A percentile compares a stretch with the other conserved stretches of the same genome.
Evolutionary conservation across 2,329 filamentous ascomycete genomes (phyloP).

Genomic region (Calonectria fujianensis): DNA sequence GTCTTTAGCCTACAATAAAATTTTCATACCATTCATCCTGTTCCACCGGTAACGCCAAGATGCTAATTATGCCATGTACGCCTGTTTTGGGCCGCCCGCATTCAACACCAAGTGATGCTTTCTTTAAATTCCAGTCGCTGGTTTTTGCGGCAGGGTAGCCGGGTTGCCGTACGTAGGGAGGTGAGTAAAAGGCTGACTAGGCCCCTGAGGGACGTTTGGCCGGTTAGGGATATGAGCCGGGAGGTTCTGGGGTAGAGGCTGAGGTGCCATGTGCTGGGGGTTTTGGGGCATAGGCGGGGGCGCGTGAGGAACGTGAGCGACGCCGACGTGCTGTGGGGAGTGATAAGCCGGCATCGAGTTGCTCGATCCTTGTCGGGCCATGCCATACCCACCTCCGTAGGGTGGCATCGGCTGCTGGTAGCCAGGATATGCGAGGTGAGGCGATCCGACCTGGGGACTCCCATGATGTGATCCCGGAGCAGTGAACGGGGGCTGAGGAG

Average conservation of each 20-base stretch:
- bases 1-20: slow-evolving; percentile 54
- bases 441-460: slow-evolving; percentile 72
- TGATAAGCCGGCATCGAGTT: slow-evolving; percentile 73
- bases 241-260: slow-evolving; percentile 66
- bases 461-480: slow-evolving; percentile 70
- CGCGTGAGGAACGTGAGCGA: slow-evolving; percentile 62
- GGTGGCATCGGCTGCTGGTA: slow-evolving; percentile 68
- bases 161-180: slow-evolving; percentile 76
- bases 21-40: slow-evolving; percentile 58
- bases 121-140: slow-evolving; percentile 68
- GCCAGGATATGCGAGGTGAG: slow-evolving; percentile 69
- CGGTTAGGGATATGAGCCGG: slow-evolving; percentile 68
- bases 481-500: slow-evolving; percentile 68
- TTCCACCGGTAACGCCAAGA: slow-evolving; percentile 63
- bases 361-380: slow-evolving; percentile 75
- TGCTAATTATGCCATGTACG: slow-evolving; percentile 62
- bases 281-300: slow-evolving; percentile 62
- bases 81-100: slow-evolving; percentile 54
- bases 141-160: slow-evolving; percentile 76
- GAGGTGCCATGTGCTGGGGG: slow-evolving; percentile 62
- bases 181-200: slow-evolving; percentile 69
- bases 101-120: slow-evolving; percentile 58
- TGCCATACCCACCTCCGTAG: slow-evolving; percentile 71
- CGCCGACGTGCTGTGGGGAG: slow-evolving; percentile 56
- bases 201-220: slow-evolving; percentile 65